Percentiles rank a stretch among this genome's conserved stretches.
Evolutionary conservation across 2,329 filamentous ascomycete species (phyloP).

Genomic region (Simplicillium sp.): DNA sequence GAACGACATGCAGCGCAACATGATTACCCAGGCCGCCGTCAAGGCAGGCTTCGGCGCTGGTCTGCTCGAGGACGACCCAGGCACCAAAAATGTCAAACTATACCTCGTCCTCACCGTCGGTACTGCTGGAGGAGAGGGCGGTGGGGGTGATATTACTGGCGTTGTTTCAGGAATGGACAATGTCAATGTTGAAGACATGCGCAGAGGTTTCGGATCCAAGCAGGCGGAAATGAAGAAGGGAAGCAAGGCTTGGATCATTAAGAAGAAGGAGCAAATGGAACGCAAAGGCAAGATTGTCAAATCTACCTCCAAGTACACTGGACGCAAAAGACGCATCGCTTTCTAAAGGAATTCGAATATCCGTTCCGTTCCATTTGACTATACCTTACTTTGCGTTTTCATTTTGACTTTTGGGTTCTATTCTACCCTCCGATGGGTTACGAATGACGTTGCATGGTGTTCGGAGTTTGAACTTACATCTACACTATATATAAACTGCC

Average conservation of each 20-base stretch:
- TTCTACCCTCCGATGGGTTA: neutral
- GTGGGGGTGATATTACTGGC: conserved; percentile 74
- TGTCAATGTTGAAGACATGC: conserved; percentile 71
- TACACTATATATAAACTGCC: too few relatives aligned
- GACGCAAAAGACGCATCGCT: conserved; percentile 69
- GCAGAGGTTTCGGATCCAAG: conserved; percentile 36
- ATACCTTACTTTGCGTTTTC: conserved; percentile 13
- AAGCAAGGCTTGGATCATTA: conserved; percentile 73
- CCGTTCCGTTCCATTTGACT: too few relatives aligned
- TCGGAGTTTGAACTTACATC: conserved; percentile 3
- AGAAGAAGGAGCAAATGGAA: conserved; percentile 90
- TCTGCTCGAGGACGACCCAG: conserved; percentile 87
- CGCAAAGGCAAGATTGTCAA: conserved; percentile 93
- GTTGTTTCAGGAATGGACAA: conserved; percentile 83
- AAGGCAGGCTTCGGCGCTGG: conserved; percentile 93
- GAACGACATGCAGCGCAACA: conserved; percentile 80
- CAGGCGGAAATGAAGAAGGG: conserved; percentile 63
- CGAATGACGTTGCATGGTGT: conserved; percentile 20
- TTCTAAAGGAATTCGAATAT: conserved; percentile 42
- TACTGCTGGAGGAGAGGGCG: conserved; percentile 36
- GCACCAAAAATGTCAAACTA: conserved; percentile 94
- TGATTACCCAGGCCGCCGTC: conserved; percentile 87
- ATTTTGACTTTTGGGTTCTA: conserved; percentile 1
- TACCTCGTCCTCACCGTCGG: conserved; percentile 93
- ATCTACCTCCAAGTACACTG: conserved; percentile 84